phyloP scores from a whole-genome alignment of 2,329 filamentous ascomycete genomes.

The Fusarium goolgardi region DNA sequence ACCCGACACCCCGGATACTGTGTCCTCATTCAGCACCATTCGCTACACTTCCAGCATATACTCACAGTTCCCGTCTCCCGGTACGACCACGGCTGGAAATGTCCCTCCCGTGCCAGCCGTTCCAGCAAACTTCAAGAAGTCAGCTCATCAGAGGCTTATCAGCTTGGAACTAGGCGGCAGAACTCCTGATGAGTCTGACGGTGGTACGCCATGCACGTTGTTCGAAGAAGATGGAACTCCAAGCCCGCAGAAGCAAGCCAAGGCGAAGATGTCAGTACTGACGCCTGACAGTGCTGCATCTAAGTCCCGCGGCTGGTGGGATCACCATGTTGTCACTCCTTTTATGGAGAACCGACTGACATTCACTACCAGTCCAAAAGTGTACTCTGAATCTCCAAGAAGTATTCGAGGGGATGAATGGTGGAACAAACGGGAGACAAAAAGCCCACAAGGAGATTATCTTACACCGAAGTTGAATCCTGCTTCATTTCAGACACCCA shows the following conservation, averaged over 20 bases:
- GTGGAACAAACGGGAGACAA: constrained; percentile 50
- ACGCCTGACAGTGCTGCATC: constrained; percentile 64
- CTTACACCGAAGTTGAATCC: constrained; percentile 32
- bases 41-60: constrained; percentile 70
- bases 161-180: constrained; percentile 50
- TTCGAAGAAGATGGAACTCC: constrained; percentile 75
- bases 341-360: constrained; percentile 64
- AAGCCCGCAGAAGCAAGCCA: constrained; percentile 54
- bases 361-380: constrained; percentile 55
- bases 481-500: constrained; percentile 49
- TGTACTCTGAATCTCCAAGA: constrained; percentile 49
- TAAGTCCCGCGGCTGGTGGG: constrained; percentile 80
- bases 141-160: constrained; percentile 51
- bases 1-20: constrained; percentile 68
- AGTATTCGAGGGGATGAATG: constrained; percentile 51
- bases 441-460: constrained; percentile 30
- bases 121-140: constrained; percentile 58
- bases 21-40: constrained; percentile 55
- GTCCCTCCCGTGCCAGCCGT: constrained; percentile 71
- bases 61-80: constrained; percentile 63
- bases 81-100: constrained; percentile 47
- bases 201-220: constrained; percentile 70
- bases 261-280: constrained; percentile 52
- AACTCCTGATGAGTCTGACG: constrained; percentile 61
- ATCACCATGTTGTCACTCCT: constrained; percentile 77